Percentiles rank a stretch among this genome's conserved stretches.
phyloP scores from a whole-genome alignment of 352 stramenopile genomes.

The Pythium angustatum region DNA sequence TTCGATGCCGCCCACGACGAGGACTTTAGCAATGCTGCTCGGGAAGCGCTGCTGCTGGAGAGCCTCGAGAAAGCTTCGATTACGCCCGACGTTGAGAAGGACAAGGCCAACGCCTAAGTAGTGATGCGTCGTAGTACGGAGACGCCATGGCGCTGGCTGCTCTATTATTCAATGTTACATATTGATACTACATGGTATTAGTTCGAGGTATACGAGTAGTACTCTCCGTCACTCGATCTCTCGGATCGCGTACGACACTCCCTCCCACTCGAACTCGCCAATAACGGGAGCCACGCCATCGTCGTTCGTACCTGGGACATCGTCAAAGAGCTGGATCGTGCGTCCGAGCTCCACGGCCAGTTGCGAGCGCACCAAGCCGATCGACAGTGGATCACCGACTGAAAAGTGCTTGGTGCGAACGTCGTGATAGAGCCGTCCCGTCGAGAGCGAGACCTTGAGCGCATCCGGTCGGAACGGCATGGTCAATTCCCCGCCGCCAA shows the following conservation, averaged over 20 bases:
- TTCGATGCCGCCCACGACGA: slow-evolving; percentile 17
- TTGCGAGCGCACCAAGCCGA: slow-evolving; percentile 71
- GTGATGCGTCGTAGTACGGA: background rate
- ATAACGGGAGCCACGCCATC: slow-evolving; percentile 29
- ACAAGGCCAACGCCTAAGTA: slow-evolving; percentile 29
- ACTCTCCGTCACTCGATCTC: slow-evolving; percentile 30
- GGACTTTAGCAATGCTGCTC: slow-evolving; percentile 36
- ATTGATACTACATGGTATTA: background rate
- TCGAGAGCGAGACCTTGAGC: slow-evolving; percentile 64
- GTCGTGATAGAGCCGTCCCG: slow-evolving; percentile 72
- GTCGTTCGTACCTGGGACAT: background rate
- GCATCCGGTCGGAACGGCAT: slow-evolving; percentile 56
- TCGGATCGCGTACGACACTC: slow-evolving; percentile 38
- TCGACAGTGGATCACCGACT: slow-evolving; percentile 30
- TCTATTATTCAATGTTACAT: background rate
- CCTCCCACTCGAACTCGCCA: slow-evolving; percentile 60
- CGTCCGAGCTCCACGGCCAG: slow-evolving; percentile 69
- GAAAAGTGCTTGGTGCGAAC: slow-evolving; percentile 51
- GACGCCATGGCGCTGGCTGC: background rate
- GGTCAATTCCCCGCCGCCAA: slow-evolving; percentile 54
- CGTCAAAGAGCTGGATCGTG: slow-evolving; percentile 52
- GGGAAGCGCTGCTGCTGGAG: slow-evolving; percentile 31
- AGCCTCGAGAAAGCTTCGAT: slow-evolving; percentile 33
- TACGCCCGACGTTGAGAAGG: slow-evolving; percentile 6
- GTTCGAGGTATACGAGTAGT: too few relatives aligned